These are phyloP conservation scores for Neofusicoccum laricinum DNA, from an alignment of 2,329 filamentous ascomycete species.

Conservation along the genomic window DNA sequence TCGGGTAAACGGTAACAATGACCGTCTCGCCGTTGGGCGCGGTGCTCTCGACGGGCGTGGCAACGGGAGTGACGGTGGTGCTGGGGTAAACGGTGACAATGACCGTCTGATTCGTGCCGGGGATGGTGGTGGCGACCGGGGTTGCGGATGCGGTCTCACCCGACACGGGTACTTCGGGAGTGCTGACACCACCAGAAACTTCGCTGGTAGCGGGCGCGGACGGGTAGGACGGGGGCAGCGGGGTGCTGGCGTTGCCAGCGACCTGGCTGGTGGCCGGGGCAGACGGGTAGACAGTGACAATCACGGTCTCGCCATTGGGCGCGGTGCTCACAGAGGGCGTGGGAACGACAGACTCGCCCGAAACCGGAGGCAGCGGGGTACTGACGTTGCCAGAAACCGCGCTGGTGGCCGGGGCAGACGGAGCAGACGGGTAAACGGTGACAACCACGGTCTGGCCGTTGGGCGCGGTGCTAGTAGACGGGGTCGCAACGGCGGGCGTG, in stretches of 20 bases:
- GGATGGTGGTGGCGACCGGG: neutral
- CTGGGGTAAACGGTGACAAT: neutral
- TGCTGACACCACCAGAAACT: neutral
- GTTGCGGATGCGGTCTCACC: neutral
- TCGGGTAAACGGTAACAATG: neutral
- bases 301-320: neutral
- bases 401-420: neutral
- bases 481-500: neutral
- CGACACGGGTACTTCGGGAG: neutral
- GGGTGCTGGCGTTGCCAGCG: slow-evolving; percentile 7
- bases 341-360: neutral
- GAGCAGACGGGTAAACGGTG: neutral
- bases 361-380: neutral
- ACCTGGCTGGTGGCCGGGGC: neutral
- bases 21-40: neutral
- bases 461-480: neutral
- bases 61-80: neutral
- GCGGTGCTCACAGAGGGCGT: neutral
- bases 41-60: neutral
- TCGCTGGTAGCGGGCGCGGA: neutral
- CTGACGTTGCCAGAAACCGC: neutral
- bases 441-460: neutral
- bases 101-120: neutral
- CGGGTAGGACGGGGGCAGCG: neutral
- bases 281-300: neutral